A percentile compares a stretch with the other conserved stretches of the same genome.
phyloP scores from a whole-genome alignment of 2,329 filamentous ascomycete genomes.

The Dothiorella sarmentorum region DNA sequence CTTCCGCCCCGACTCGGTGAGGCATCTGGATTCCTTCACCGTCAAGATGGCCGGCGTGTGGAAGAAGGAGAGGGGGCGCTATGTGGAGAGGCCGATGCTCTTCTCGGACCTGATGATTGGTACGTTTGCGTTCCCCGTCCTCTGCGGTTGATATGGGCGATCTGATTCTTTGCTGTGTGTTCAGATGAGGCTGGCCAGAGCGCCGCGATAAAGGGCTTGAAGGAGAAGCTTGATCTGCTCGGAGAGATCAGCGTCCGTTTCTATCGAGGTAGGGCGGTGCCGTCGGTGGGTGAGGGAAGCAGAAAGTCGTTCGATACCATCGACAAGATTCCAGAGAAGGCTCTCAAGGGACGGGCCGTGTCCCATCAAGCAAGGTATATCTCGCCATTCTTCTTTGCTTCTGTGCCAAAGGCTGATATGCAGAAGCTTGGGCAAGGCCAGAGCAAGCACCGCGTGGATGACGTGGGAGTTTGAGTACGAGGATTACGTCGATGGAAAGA shows the following conservation, averaged over 20 bases:
- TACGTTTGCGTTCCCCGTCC: background rate
- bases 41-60: slow-evolving; percentile 9
- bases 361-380: slow-evolving; percentile 24
- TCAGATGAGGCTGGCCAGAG: slow-evolving; percentile 11
- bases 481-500: background rate
- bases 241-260: slow-evolving; percentile 6
- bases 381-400: background rate
- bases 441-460: slow-evolving; percentile 2
- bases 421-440: background rate
- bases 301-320: slow-evolving; percentile 3
- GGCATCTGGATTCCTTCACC: slow-evolving; percentile 4
- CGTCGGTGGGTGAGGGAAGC: background rate
- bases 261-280: background rate
- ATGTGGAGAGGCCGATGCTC: background rate
- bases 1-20: slow-evolving; percentile 1
- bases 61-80: slow-evolving; percentile 4
- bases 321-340: slow-evolving; percentile 24
- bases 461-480: slow-evolving; percentile 9
- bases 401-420: background rate
- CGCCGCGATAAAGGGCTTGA: background rate
- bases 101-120: slow-evolving; percentile 7
- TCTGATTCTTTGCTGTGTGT: background rate
- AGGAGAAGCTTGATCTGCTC: slow-evolving; percentile 6
- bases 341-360: slow-evolving; percentile 25
- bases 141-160: background rate